Conservation (phyloP, 345 rosid genomes). For the Melaleuca alternifolia region DNA sequence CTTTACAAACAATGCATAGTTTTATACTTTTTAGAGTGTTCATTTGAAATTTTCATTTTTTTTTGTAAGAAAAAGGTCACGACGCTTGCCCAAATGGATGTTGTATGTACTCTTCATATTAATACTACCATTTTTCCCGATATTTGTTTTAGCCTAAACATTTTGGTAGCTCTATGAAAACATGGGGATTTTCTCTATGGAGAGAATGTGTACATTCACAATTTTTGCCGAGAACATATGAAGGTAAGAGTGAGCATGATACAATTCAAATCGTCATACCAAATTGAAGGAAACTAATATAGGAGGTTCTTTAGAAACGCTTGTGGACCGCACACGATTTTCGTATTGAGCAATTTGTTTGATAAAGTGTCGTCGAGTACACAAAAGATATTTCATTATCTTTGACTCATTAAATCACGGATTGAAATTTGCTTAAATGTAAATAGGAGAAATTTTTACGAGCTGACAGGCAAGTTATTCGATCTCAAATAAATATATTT, state of each 20-base stretch:
- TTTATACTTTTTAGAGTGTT: not conserved
- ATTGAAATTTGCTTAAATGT: not conserved
- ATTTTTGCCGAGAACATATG: not conserved
- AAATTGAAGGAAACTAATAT: not conserved
- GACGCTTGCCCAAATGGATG: not conserved
- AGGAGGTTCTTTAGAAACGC: not conserved
- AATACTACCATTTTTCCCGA: not conserved
- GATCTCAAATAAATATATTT: not conserved
- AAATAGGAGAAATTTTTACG: not conserved
- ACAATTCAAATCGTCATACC: not conserved
- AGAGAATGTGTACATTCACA: not conserved
- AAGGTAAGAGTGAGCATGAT: not conserved
- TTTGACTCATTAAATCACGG: not conserved
- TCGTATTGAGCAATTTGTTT: not conserved
- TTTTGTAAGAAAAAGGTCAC: not conserved
- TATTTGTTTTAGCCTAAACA: not conserved
- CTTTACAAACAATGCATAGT: not conserved
- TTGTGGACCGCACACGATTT: not conserved
- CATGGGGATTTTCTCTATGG: not conserved
- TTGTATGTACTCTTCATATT: not conserved
- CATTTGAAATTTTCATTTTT: not conserved
- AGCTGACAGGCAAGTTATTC: not conserved
- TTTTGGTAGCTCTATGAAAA: not conserved
- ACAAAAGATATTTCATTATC: not conserved
- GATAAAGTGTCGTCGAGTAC: not conserved